Percentiles rank a stretch among this genome's conserved stretches.
Conservation (phyloP, 139 green algal genomes). For the Mychonastes homosphaera region DNA sequence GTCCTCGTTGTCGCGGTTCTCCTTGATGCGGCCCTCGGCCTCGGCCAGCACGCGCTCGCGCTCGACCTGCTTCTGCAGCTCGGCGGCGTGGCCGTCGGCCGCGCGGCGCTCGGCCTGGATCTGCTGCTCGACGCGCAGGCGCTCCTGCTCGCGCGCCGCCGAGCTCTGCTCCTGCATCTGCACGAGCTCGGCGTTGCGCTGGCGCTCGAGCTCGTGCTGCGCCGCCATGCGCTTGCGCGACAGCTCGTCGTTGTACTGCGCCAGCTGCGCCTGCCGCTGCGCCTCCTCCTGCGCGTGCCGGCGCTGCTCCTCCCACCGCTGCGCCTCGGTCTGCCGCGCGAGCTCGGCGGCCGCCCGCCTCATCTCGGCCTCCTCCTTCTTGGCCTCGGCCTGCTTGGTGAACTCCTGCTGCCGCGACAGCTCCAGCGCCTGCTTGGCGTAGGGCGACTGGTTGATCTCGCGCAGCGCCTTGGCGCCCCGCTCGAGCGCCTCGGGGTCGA, state of each 20-base stretch:
- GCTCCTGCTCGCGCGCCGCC: conserved; percentile 61
- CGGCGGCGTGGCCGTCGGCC: conserved; percentile 71
- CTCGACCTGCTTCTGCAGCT: conserved; percentile 74
- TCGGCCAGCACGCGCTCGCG: conserved; percentile 82
- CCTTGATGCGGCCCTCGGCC: conserved; percentile 80
- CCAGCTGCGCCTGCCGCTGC: conserved; percentile 77
- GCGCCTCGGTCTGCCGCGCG: conserved; percentile 67
- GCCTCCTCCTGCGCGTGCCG: conserved; percentile 46
- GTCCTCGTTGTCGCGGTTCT: conserved; percentile 91
- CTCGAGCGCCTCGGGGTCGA: conserved; percentile 95
- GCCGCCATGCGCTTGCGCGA: conserved; percentile 49
- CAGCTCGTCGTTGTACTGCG: conserved; percentile 77
- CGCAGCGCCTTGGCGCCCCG: conserved; percentile 88
- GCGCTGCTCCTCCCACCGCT: conserved; percentile 81
- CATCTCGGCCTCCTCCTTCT: conserved; percentile 60
- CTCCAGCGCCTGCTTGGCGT: conserved; percentile 92
- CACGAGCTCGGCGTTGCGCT: conserved; percentile 71
- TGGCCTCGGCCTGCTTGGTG: conserved; percentile 76
- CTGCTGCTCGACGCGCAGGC: conserved; percentile 57
- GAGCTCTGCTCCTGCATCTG: conserved; percentile 76
- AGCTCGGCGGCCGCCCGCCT: conserved; percentile 31
- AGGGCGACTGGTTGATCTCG: conserved; percentile 87
- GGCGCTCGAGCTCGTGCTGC: conserved; percentile 68
- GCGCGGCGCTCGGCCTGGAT: conserved; percentile 76
- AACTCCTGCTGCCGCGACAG: conserved; percentile 80